Evolutionary conservation across 225 moss, liverwort and hornwort species (phyloP).

Genomic region (Polytrichum commune): DNA sequence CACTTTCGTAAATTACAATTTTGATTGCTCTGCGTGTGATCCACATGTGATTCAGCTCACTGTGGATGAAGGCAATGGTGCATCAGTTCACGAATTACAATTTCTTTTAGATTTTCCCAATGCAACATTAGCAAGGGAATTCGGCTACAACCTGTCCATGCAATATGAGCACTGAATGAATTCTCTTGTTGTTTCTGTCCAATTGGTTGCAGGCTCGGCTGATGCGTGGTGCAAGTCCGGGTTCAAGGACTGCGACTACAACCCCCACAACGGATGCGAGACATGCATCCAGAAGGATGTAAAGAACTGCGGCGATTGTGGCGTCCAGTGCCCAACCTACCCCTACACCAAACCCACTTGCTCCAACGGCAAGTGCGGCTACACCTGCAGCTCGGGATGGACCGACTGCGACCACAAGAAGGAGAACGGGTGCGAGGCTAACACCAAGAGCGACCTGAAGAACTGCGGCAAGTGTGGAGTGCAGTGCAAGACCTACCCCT

Average conservation of each 20-base stretch:
- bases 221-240: neutral
- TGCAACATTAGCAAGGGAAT: too few relatives aligned
- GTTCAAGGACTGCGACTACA: conserved; percentile 1
- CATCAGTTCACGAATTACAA: too few relatives aligned
- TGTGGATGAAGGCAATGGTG: too few relatives aligned
- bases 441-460: neutral
- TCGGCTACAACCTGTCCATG: too few relatives aligned
- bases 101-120: too few relatives aligned
- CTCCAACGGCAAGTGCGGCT: neutral
- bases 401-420: neutral
- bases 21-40: too few relatives aligned
- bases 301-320: conserved; percentile 8
- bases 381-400: neutral
- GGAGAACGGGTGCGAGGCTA: neutral
- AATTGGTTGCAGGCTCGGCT: neutral
- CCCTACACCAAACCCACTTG: neutral
- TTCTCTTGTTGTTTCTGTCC: too few relatives aligned
- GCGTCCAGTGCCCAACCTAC: neutral
- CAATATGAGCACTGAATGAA: too few relatives aligned
- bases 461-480: neutral
- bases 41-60: too few relatives aligned
- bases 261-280: conserved; percentile 7
- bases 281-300: neutral
- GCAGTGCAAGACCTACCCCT: neutral
- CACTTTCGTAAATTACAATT: too few relatives aligned